These are phyloP conservation scores for Plicaturopsis crispa DNA, from an alignment of 768 basidiomycete species.

Conservation along the genomic window DNA sequence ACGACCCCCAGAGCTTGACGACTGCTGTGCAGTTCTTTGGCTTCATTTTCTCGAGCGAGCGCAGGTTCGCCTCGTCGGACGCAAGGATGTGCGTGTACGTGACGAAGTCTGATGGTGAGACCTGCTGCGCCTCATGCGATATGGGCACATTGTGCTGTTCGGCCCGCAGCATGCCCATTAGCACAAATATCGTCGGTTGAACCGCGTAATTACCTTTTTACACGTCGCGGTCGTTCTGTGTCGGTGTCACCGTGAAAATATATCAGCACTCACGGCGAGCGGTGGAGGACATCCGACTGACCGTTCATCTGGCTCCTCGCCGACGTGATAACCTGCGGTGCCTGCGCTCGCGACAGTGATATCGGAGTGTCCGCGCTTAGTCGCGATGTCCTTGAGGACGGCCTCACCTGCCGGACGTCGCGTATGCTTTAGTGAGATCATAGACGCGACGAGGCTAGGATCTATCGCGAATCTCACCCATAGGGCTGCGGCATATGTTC, in stretches of 20 bases:
- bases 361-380: constrained; percentile 49
- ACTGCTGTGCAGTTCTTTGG: constrained; percentile 48
- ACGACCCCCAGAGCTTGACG: constrained; percentile 77
- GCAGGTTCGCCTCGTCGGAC: constrained; percentile 72
- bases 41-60: constrained; percentile 45
- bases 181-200: background rate
- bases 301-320: constrained; percentile 81
- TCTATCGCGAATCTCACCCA: too few relatives aligned
- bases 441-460: too few relatives aligned
- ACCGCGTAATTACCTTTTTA: constrained; percentile 45
- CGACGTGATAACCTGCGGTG: constrained; percentile 78
- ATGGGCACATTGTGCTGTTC: constrained; percentile 73
- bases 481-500: constrained; percentile 86
- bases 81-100: constrained; percentile 82
- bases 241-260: constrained; percentile 6
- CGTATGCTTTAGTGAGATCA: too few relatives aligned
- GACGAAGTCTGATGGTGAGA: constrained; percentile 54
- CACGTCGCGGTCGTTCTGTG: constrained; percentile 55
- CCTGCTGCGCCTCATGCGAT: constrained; percentile 43
- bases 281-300: too few relatives aligned
- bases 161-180: too few relatives aligned
- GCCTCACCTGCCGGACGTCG: too few relatives aligned
- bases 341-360: constrained; percentile 79
- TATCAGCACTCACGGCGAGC: too few relatives aligned
- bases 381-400: constrained; percentile 63